Base-by-base conservation (phyloP, 1,139 yeast species). In the Yamadazyma dushanensis region DNA sequence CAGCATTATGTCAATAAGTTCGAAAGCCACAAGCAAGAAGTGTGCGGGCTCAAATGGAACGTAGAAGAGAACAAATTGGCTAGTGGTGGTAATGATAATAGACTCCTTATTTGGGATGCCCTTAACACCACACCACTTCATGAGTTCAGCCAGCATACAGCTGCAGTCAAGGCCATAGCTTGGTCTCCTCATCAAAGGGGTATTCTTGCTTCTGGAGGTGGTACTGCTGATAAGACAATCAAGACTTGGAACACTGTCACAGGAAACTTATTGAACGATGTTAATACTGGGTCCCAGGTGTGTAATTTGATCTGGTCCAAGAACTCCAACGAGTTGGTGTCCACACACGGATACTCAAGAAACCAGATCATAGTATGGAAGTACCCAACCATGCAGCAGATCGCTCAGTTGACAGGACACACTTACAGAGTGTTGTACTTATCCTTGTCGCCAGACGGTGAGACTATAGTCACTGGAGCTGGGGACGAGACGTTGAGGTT, bases 101-200 rank as follows among this genome's bases (percentile, higher is more conserved):
- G 79, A 48, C 69, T 88, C 20, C 76, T 77, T 47, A 83, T 89
- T 7, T 94, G 97, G 95, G 96, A 88, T 54, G 96, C 95, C 1
- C 59, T 85, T 28, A 73, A 75, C 39, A 72, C 78, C 10, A 74
- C 54, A 34, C 97, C 98, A 1, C 58, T 88, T 22, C 77, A 82
- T 55, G 81, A 73, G 42, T 85, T 90, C 50, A 71, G 73, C 5
- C 96, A 88, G 45, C 98, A 92, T 54, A 78, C 78, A 15, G 97
- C 98, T 0, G 99, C 98, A 0, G 95, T 92, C 5, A 92, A 90
- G 60, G 98, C 97, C 1, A 76, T 92, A 36, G 87, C 96, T 1
- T 92, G 99, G 99, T 86, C 95, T 1, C 97, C 98, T 0, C 97
- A 92, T 56, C 96, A 88, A 54, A 70, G 97, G 39, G 97, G 97